Percentiles rank a stretch among this genome's conserved stretches.
phyloP scores from a whole-genome alignment of 805 yeast genomes.

The Myxozyma sirexii region DNA sequence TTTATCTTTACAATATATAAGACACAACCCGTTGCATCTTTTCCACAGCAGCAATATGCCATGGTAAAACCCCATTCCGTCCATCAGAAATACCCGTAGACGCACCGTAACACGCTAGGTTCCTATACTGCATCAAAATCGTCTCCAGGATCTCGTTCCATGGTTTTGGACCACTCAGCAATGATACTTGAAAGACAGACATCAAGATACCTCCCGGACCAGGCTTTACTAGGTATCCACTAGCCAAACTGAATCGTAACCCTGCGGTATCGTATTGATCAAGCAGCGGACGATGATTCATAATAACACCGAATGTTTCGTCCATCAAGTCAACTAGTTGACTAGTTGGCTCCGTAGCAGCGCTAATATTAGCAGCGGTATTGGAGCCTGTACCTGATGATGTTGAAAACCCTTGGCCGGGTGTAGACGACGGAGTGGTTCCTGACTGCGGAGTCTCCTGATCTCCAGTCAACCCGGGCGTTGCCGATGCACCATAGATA shows the following conservation, averaged over 20 bases:
- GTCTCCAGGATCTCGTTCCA: slow-evolving; percentile 38
- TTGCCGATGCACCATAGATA: slow-evolving; percentile 25
- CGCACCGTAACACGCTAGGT: slow-evolving; percentile 44
- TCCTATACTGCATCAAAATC: slow-evolving; percentile 44
- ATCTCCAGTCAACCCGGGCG: slow-evolving; percentile 13
- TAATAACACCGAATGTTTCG: slow-evolving; percentile 39
- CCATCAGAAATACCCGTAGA: slow-evolving; percentile 42
- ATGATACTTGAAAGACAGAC: slow-evolving; percentile 35
- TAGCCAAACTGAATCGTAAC: slow-evolving; percentile 24
- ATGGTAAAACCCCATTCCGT: slow-evolving; percentile 42
- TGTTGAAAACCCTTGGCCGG: slow-evolving; percentile 15
- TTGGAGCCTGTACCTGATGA: slow-evolving; percentile 13
- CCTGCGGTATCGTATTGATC: slow-evolving; percentile 20
- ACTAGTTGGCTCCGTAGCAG: slow-evolving; percentile 30
- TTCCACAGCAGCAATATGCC: slow-evolving; percentile 46
- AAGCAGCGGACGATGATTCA: slow-evolving; percentile 27
- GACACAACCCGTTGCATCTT: slow-evolving; percentile 37
- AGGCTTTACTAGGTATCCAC: slow-evolving; percentile 32
- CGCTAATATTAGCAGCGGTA: slow-evolving; percentile 5
- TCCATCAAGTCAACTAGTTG: slow-evolving; percentile 40
- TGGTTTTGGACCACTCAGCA: slow-evolving; percentile 36
- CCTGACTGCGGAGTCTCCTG: slow-evolving; percentile 21
- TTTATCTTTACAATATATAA: slow-evolving; percentile 9
- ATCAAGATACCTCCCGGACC: slow-evolving; percentile 14
- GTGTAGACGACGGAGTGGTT: slow-evolving; percentile 26